These are phyloP conservation scores for Pestalotiopsis sp. DNA, from an alignment of 2,329 filamentous ascomycete genomes.

Conservation along the genomic window DNA sequence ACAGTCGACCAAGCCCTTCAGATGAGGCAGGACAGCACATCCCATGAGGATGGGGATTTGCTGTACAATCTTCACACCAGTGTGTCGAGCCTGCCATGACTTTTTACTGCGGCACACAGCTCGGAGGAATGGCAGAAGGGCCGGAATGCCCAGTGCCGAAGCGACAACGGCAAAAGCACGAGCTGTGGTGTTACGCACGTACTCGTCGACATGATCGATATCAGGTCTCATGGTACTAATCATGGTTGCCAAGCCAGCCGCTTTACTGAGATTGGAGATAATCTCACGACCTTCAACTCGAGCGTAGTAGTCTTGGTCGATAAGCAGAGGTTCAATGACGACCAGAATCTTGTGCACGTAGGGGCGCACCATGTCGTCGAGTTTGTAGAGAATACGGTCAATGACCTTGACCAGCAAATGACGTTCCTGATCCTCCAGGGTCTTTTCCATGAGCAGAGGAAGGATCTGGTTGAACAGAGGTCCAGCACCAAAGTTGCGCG, in stretches of 20 bases:
- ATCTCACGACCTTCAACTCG: constrained; percentile 98
- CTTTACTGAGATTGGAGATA: constrained; percentile 96
- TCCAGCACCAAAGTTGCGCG: constrained; percentile 90
- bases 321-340: constrained; percentile 97
- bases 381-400: constrained; percentile 96
- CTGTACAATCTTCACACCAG: constrained; percentile 98
- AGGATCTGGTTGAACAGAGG: constrained; percentile 97
- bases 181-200: constrained; percentile 96
- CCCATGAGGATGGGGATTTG: constrained; percentile 99
- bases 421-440: constrained; percentile 94
- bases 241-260: constrained; percentile 96
- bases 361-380: constrained; percentile 92
- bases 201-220: constrained; percentile 97
- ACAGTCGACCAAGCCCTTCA: constrained; percentile 95
- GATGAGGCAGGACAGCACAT: constrained; percentile 89
- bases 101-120: constrained; percentile 98
- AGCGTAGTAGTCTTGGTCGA: constrained; percentile 99
- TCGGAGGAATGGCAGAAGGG: constrained; percentile 88
- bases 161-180: constrained; percentile 96
- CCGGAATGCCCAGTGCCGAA: constrained; percentile 92
- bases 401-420: constrained; percentile 99
- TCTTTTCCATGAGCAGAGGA: constrained; percentile 96
- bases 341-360: constrained; percentile 98
- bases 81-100: constrained; percentile 97
- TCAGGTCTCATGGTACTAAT: constrained; percentile 99